Base-by-base conservation (phyloP, 805 yeast genomes). In the Saturnispora dispora region DNA sequence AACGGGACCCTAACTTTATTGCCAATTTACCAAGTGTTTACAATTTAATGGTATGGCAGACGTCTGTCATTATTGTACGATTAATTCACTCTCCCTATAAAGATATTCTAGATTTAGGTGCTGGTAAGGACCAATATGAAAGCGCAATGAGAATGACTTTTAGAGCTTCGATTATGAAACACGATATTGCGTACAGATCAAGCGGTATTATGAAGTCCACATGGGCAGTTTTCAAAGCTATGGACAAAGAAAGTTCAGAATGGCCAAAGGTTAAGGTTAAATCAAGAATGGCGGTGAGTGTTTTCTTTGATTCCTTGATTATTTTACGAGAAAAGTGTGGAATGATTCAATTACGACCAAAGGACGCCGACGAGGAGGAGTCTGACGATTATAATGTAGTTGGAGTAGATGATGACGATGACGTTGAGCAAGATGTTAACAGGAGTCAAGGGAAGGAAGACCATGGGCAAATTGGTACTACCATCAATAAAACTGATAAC, bases 191-290 rank as follows among this genome's bases (percentile, higher is more conserved):
- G 0, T 88, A 87, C 64, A 77, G 98, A 57, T 86, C 96, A 0
- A 82, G 95, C 45, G 96, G 96, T 8, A 88, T 93, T 53, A 88
- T 93, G 93, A 78, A 85, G 60, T 89, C 89, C 62, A 83, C 89
- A 72, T 91, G 99, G 99, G 87, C 85, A 53, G 73, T 89, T 53
- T 86, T 86, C 66, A 78, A 83, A 47, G 75, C 83, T 4, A 70
- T 89, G 58, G 78, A 81, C 56, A 82, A 78, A 41, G 79, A 77
- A 55, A 66, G 61, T 35, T 65, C 66, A n/a, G 57, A 63, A 52
- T 65, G 68, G 9, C 64, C 65, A 15, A 69, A 71, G 40, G 81
- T 86, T 4, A 76, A 76, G 3, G 83, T 90, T 15, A 74, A 86
- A 47, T 83, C 95, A 5, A 77, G 99, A 58, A 85, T 88, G 95